Evolutionary conservation across 805 yeast genomes (phyloP).

Genomic region (Candida cerambycidarum): DNA sequence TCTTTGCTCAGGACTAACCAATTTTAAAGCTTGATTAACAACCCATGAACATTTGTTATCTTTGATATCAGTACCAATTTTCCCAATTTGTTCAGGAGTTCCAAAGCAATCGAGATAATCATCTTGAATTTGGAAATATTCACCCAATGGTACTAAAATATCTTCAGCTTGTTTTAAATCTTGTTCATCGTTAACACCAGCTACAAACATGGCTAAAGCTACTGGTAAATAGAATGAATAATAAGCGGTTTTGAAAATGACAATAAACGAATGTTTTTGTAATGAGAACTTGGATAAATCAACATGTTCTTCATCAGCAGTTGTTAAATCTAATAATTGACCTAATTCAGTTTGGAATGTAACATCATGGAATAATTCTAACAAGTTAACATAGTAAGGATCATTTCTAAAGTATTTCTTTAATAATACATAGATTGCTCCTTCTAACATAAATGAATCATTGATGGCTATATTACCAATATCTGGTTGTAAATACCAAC

Average conservation of each 20-base stretch:
- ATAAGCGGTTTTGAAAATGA: conserved; percentile 94
- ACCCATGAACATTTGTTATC: conserved; percentile 99
- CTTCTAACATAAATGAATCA: conserved; percentile 96
- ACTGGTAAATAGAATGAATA: conserved; percentile 97
- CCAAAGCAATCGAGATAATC: conserved; percentile 97
- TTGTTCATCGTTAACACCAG: conserved; percentile 67
- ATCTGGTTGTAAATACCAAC: conserved; percentile 84
- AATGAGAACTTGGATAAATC: conserved; percentile 85
- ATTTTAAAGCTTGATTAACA: conserved; percentile 84
- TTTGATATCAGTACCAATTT: conserved; percentile 96
- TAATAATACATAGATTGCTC: conserved; percentile 83
- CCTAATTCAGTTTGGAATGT: conserved; percentile 98
- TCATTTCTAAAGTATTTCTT: conserved; percentile 86
- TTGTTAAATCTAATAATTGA: conserved; percentile 89
- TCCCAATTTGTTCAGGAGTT: conserved; percentile 95
- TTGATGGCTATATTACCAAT: conserved; percentile 95
- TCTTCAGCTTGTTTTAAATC: conserved; percentile 88
- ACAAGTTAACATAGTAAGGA: conserved; percentile 78
- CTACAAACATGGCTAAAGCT: conserved; percentile 91
- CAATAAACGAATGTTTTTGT: conserved; percentile 91
- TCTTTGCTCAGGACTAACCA: conserved; percentile 81
- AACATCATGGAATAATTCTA: conserved; percentile 95
- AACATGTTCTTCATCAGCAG: conserved; percentile 95
- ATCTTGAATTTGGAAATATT: conserved; percentile 98
- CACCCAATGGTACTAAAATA: conserved; percentile 91